phyloP scores from a whole-genome alignment of 106 monocot genomes.

The Amphibolis antarctica region DNA sequence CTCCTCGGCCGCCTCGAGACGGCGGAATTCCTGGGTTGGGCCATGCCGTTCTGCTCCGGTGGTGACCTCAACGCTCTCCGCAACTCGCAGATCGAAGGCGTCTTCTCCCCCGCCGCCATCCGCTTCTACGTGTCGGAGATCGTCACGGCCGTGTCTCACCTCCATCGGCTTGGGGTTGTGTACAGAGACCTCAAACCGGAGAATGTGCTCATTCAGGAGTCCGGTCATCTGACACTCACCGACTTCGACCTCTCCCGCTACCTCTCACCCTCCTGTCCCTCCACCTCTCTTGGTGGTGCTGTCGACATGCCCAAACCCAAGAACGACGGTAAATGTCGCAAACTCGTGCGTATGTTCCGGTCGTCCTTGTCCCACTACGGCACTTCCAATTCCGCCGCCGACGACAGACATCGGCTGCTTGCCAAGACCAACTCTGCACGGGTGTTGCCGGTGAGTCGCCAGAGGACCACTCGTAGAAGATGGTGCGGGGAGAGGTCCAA shows the following conservation, averaged over 20 bases:
- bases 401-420: no score
- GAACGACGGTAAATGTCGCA: conserved; percentile 16
- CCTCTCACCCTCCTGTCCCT: conserved; percentile 17
- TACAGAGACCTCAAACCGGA: conserved; percentile 96
- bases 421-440: conserved; percentile 54
- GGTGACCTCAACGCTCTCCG: conserved; percentile 86
- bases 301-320: not conserved
- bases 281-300: not conserved
- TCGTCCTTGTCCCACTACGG: not conserved
- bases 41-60: conserved; percentile 70
- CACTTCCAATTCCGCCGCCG: not conserved
- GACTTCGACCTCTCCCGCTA: conserved; percentile 90
- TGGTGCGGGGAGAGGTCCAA: conserved; percentile 32
- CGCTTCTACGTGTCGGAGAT: conserved; percentile 81
- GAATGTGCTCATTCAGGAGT: conserved; percentile 62
- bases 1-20: conserved; percentile 57
- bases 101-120: conserved; percentile 61
- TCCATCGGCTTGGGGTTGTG: conserved; percentile 60
- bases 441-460: conserved; percentile 54
- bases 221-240: conserved; percentile 74
- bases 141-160: conserved; percentile 54
- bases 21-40: conserved; percentile 54
- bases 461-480: conserved; percentile 11
- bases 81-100: conserved; percentile 48
- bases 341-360: conserved; percentile 35